Conservation (phyloP, 1,284 basidiomycete genomes). For the Naganishia cerealis region DNA sequence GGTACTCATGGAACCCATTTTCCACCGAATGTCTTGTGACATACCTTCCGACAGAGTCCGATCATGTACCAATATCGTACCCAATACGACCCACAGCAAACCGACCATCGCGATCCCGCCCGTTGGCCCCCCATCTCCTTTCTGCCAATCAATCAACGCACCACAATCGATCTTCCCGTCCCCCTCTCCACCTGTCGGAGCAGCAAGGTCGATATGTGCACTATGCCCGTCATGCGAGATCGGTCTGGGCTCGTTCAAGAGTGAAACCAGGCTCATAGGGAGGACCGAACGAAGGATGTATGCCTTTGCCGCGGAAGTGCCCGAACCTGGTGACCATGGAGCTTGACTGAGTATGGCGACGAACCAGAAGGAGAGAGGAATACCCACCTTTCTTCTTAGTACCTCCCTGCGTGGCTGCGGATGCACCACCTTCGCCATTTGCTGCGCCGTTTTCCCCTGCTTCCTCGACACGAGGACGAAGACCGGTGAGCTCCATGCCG, state of each 20-base stretch:
- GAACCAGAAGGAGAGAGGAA: neutral
- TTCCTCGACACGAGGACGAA: constrained; percentile 40
- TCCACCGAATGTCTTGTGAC: constrained; percentile 34
- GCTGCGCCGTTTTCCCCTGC: constrained; percentile 19
- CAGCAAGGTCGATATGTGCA: constrained; percentile 27
- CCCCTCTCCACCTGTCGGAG: constrained; percentile 32
- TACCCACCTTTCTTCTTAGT: constrained; percentile 16
- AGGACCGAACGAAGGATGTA: constrained; percentile 48
- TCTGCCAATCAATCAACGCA: constrained; percentile 49
- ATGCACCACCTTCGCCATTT: constrained; percentile 1
- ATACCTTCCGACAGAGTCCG: constrained; percentile 46
- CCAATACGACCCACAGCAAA: constrained; percentile 50
- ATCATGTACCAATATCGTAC: constrained; percentile 45
- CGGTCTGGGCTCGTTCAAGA: constrained; percentile 40
- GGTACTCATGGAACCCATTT: constrained; percentile 40
- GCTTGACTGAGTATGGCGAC: neutral
- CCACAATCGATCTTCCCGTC: constrained; percentile 42
- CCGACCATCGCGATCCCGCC: constrained; percentile 46
- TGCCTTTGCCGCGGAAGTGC: constrained; percentile 34
- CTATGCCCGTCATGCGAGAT: constrained; percentile 36
- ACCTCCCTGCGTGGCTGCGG: constrained; percentile 5
- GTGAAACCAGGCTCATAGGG: constrained; percentile 38
- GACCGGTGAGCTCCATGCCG: constrained; percentile 50
- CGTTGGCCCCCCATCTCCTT: constrained; percentile 45
- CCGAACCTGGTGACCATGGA: constrained; percentile 20